A percentile compares a stretch with the other conserved stretches of the same genome.
These are phyloP conservation scores for Decorospora gaudefroyi DNA, from an alignment of 2,329 filamentous ascomycete species.

Conservation along the genomic window DNA sequence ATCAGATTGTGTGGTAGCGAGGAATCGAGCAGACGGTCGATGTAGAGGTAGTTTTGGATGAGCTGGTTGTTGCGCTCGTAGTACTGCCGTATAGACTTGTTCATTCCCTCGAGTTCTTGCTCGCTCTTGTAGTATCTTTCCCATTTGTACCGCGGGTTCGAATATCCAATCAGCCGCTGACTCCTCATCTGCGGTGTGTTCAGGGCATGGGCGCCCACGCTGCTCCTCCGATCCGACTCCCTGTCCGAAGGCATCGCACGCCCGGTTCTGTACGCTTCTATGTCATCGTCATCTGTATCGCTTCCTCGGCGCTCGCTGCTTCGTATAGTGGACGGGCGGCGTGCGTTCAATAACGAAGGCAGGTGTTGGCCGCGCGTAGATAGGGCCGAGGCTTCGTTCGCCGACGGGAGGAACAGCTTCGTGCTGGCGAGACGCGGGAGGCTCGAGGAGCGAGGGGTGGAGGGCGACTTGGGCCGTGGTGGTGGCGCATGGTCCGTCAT, in stretches of 20 bases:
- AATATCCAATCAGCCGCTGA: slow-evolving; percentile 85
- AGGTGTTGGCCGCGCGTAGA: slow-evolving; percentile 54
- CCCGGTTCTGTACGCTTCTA: slow-evolving; percentile 35
- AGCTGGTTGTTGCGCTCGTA: slow-evolving; percentile 89
- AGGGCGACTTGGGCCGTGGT: slow-evolving; percentile 23
- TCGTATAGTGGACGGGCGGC: slow-evolving; percentile 40
- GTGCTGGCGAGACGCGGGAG: slow-evolving; percentile 42
- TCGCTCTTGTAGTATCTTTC: slow-evolving; percentile 84
- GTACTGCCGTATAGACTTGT: slow-evolving; percentile 76
- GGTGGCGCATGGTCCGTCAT: slow-evolving; percentile 29
- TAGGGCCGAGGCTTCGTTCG: slow-evolving; percentile 44
- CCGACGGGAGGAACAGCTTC: slow-evolving; percentile 51
- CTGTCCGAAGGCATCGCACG: slow-evolving; percentile 43
- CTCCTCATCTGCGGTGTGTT: slow-evolving; percentile 72
- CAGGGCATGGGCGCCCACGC: slow-evolving; percentile 50
- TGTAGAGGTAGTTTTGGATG: slow-evolving; percentile 90
- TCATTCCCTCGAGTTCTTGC: slow-evolving; percentile 71
- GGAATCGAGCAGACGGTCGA: slow-evolving; percentile 86
- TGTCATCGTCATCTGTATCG: slow-evolving; percentile 38
- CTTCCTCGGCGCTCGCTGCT: slow-evolving; percentile 39
- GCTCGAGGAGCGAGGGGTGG: slow-evolving; percentile 31
- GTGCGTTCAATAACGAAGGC: slow-evolving; percentile 39
- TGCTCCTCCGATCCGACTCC: slow-evolving; percentile 47
- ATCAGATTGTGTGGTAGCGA: slow-evolving; percentile 89
- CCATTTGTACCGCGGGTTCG: slow-evolving; percentile 83